phyloP scores from a whole-genome alignment of 108 stramenopile genomes.

The Discostella stelligeroides region DNA sequence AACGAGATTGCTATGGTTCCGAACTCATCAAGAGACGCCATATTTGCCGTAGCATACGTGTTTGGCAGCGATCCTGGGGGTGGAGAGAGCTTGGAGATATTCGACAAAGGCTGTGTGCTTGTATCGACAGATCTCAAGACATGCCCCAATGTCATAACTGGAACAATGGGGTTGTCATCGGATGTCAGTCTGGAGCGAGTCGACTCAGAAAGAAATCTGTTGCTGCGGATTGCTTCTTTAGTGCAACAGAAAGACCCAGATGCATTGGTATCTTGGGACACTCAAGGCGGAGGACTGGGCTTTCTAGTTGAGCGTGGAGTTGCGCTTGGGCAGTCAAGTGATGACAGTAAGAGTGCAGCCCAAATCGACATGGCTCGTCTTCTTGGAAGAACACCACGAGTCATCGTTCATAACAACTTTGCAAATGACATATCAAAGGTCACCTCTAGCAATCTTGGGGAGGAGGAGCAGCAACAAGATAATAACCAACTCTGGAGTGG shows the following conservation, averaged over 20 bases:
- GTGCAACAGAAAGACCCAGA: constrained; percentile 83
- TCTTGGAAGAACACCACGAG: constrained; percentile 72
- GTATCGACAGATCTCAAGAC: constrained; percentile 56
- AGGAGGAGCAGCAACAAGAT: constrained; percentile 24
- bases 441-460: constrained; percentile 7
- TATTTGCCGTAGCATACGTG: constrained; percentile 70
- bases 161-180: constrained; percentile 55
- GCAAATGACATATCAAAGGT: constrained; percentile 5
- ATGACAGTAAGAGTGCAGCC: constrained; percentile 26
- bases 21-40: constrained; percentile 70
- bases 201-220: constrained; percentile 60
- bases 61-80: constrained; percentile 84
- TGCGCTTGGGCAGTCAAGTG: constrained; percentile 47
- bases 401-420: not conserved
- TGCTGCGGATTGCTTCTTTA: constrained; percentile 69
- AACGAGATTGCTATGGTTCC: constrained; percentile 81
- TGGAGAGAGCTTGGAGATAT: constrained; percentile 72
- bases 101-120: constrained; percentile 72
- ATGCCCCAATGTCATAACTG: constrained; percentile 12
- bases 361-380: constrained; percentile 79
- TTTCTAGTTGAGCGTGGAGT: constrained; percentile 81
- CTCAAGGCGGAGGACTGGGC: constrained; percentile 81
- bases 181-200: constrained; percentile 56
- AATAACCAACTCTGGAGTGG: constrained; percentile 64
- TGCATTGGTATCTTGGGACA: constrained; percentile 84